Percentiles rank a stretch among this genome's conserved stretches.
phyloP scores from a whole-genome alignment of 495 filamentous ascomycete species.

The Neurospora tetraspora region DNA sequence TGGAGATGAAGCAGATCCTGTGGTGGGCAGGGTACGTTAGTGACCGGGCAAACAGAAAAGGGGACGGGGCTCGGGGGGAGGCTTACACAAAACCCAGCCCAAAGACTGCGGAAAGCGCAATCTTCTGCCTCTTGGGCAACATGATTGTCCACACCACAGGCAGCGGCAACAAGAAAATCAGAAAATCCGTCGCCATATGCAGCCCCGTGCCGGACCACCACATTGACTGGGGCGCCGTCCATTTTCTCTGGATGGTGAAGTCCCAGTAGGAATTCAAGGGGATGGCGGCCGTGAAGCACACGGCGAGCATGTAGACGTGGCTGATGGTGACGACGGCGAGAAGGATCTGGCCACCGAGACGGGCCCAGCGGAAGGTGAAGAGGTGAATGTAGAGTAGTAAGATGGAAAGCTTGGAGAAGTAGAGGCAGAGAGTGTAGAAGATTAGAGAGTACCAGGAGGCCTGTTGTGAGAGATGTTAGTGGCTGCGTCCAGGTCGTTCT shows the following conservation, averaged over 20 bases:
- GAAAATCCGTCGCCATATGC: slow-evolving; percentile 25
- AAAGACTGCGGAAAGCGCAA: slow-evolving; percentile 26
- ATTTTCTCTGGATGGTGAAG: slow-evolving; percentile 11
- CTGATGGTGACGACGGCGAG: slow-evolving; percentile 14
- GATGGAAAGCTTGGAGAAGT: slow-evolving; percentile 28
- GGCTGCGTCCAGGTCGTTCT: neutral
- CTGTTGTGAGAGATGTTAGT: slow-evolving; percentile 2
- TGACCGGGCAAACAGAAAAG: too few species aligned
- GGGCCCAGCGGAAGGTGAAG: slow-evolving; percentile 27
- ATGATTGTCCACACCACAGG: slow-evolving; percentile 27
- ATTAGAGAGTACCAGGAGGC: slow-evolving; percentile 22
- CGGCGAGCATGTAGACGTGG: slow-evolving; percentile 16
- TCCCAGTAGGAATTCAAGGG: slow-evolving; percentile 24
- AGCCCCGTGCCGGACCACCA: slow-evolving; percentile 27
- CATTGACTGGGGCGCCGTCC: slow-evolving; percentile 16
- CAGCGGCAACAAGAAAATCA: slow-evolving; percentile 30
- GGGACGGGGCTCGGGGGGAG: too few species aligned
- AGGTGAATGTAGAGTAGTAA: slow-evolving; percentile 30
- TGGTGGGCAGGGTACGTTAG: neutral
- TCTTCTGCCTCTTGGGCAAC: slow-evolving; percentile 24
- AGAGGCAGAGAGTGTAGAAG: slow-evolving; percentile 19
- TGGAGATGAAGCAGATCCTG: slow-evolving; percentile 26
- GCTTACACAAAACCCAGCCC: slow-evolving; percentile 23
- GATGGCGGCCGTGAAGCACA: slow-evolving; percentile 20
- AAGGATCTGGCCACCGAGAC: slow-evolving; percentile 19